Evolutionary conservation across 331 rosid genomes (phyloP).

Genomic region (Arachis monticola): DNA sequence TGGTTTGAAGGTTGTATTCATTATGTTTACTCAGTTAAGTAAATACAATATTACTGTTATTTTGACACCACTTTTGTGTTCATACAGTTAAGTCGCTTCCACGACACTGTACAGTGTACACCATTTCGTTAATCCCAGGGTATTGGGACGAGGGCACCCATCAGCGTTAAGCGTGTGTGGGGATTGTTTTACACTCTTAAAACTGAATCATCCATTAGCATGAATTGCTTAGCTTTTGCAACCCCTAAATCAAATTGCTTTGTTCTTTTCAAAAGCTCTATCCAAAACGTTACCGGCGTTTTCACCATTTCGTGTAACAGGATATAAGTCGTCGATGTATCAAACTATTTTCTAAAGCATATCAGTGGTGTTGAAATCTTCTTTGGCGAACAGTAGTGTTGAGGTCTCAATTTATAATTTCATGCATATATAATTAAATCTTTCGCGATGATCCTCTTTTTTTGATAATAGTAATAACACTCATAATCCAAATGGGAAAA

Average conservation of each 20-base stretch:
- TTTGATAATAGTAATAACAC: too few relatives aligned
- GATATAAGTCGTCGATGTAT: too few relatives aligned
- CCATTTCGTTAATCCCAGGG: background rate
- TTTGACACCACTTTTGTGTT: background rate
- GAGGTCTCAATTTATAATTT: too few relatives aligned
- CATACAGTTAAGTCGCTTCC: background rate
- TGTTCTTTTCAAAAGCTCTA: too few relatives aligned
- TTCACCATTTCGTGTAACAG: too few relatives aligned
- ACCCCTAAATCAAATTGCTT: background rate
- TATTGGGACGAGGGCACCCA: background rate
- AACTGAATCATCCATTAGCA: background rate
- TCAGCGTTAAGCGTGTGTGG: background rate
- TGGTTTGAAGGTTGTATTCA: conserved; percentile 20
- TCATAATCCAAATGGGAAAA: too few relatives aligned
- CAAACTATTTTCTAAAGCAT: too few relatives aligned
- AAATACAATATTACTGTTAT: conserved; percentile 11
- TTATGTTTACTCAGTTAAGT: conserved; percentile 13
- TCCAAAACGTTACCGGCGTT: too few relatives aligned
- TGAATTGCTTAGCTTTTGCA: background rate
- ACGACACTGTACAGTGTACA: background rate
- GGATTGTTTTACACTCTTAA: background rate
- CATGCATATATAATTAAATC: too few relatives aligned
- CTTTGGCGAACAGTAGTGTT: too few relatives aligned
- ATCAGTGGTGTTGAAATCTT: too few relatives aligned
- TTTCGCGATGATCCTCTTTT: too few relatives aligned